Base-by-base conservation (phyloP, 2,329 filamentous ascomycete genomes). In the Penicillium sp. region DNA sequence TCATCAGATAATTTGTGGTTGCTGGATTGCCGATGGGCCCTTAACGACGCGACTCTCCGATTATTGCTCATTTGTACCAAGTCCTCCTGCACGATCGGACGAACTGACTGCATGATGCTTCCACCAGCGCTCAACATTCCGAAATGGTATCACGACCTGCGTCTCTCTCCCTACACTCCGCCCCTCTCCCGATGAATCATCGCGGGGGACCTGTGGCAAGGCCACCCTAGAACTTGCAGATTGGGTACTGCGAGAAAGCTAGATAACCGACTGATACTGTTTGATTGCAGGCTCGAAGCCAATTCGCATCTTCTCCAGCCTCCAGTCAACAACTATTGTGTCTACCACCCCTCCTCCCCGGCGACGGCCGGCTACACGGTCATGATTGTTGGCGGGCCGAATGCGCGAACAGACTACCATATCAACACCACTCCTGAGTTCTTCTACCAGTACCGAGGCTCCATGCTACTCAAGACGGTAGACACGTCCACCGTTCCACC, bases 241-340 rank as follows among this genome's bases (percentile, higher is more conserved):
- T 16, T 7, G 11, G n/a, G 20, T n/a, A n/a, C n/a, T n/a, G n/a
- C n/a, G n/a, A n/a, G n/a, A n/a, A n/a, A n/a, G 1, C n/a, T n/a
- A n/a, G n/a, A n/a, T n/a, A n/a, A n/a, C n/a, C n/a, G n/a, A n/a
- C n/a, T n/a, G n/a, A n/a, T n/a, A n/a, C n/a, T n/a, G n/a, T n/a
- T n/a, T n/a, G n/a, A 30, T 10, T 33, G 10, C 25, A 96, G 90
- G 91, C 83, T 98, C 27, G 78, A 87, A 58, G 80, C 90, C 64
- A 97, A 97, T 69, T 84, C 86, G 0, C 90, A 97, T 64, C 83
- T 97, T 47, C 80, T 96, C 42, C 81, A 95, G 65, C 93, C 93
- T 0, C 93, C 93, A 1, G 83, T 97, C 60, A 96, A 96, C 73
- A 97, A 97, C 73, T 94, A 93, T 74, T 96, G 90, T 71, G 87